These are phyloP conservation scores for Phanerochaete sordida DNA, from an alignment of 768 basidiomycete species.

Conservation along the genomic window DNA sequence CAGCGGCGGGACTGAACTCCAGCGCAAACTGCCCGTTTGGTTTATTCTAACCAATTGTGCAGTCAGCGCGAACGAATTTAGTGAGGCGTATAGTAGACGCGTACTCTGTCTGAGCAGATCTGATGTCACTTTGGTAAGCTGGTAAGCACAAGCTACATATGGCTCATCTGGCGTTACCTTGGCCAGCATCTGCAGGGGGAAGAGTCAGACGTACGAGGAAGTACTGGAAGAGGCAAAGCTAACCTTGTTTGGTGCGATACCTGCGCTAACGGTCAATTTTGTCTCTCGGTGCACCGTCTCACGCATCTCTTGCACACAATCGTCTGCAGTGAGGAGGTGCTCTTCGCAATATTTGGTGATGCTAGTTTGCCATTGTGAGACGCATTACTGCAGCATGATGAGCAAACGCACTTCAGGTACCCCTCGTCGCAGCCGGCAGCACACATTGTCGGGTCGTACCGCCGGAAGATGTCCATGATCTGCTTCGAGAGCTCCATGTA, in stretches of 20 bases:
- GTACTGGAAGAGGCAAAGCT: slow-evolving; percentile 13
- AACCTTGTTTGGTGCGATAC: slow-evolving; percentile 94
- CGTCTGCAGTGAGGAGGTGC: slow-evolving; percentile 58
- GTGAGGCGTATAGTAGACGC: background rate
- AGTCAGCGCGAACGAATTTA: background rate
- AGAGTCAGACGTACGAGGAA: background rate
- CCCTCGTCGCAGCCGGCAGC: slow-evolving; percentile 86
- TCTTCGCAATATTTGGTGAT: slow-evolving; percentile 82
- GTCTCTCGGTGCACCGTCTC: slow-evolving; percentile 72
- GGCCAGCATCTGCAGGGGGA: slow-evolving; percentile 70
- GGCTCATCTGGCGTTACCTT: slow-evolving; percentile 50
- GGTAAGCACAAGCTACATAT: background rate
- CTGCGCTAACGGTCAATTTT: slow-evolving; percentile 86
- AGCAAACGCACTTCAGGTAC: slow-evolving; percentile 72
- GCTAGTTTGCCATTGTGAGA: slow-evolving; percentile 33
- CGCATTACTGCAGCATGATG: too few species aligned
- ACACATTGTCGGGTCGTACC: slow-evolving; percentile 75
- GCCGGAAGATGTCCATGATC: slow-evolving; percentile 64
- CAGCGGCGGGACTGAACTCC: slow-evolving; percentile 55
- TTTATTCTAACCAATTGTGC: slow-evolving; percentile 65
- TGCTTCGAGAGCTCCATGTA: slow-evolving; percentile 69
- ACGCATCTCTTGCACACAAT: slow-evolving; percentile 79
- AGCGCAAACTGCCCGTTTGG: slow-evolving; percentile 90
- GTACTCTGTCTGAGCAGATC: slow-evolving; percentile 91
- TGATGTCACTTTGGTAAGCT: slow-evolving; percentile 23